Base-by-base conservation (phyloP, 306 rosid species). In the Trifolium pratense region DNA sequence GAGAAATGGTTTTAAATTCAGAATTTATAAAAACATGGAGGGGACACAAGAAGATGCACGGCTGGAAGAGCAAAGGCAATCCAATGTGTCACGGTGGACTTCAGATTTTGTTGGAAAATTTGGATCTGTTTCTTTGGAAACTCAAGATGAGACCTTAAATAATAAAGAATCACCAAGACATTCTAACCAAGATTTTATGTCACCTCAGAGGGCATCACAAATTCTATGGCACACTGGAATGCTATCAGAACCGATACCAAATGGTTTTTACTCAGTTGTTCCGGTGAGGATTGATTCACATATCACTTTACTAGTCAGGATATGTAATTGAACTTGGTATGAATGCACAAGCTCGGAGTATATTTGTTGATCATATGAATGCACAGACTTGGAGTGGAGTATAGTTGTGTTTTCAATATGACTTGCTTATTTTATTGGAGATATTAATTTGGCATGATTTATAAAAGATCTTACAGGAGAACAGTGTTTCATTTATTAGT, bases 241-340 rank as follows among this genome's bases (percentile, higher is more conserved):
- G 89, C 97, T 94, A 73, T 89, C 86, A 58, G 95, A 89, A 83
- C 90, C 87, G 1, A 91, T 94, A 75, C 99, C 99, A 59, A 90
- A 91, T 83, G 97, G 99, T 74, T 94, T 94, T 84, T 94, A 94
- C 76, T 94, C 95, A 60, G 86, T 91, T 67, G 79, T 94, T 79
- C 95, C 82, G 84, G 99, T 94, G 88, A 84, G 91, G 67, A 34
- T 45, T 52, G 18, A 40, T 71, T 66, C 75, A 32, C 58, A 10
- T 23, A 6, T 48, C 32, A 23, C 67, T 75, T 71, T 75, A 39
- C 25, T 46, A 31, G 49, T 55, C 40, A 32, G 70, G 65, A 79
- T 66, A 49, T 71, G 51, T 40, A 55, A 59, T 75, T 73, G 29
- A 78, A 45, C 59, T 71, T 68, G 40, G 20, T 59, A 29, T 59